These are phyloP conservation scores for Phylloporus rhodoxanthus DNA, from an alignment of 768 basidiomycete genomes.

Conservation along the genomic window DNA sequence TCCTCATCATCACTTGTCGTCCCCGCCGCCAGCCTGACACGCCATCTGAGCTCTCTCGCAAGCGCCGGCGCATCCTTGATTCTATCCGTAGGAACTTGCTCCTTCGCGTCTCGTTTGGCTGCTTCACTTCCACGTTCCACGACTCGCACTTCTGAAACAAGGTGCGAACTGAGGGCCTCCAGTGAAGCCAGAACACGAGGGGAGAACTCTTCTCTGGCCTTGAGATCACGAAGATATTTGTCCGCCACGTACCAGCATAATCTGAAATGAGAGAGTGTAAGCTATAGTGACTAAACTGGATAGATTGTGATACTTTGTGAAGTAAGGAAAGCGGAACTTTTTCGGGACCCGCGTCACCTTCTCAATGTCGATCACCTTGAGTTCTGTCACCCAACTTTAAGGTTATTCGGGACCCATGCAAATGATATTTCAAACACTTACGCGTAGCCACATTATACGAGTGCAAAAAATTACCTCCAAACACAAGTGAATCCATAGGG, in stretches of 20 bases:
- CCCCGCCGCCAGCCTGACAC: conserved; percentile 58
- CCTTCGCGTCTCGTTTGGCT: conserved; percentile 70
- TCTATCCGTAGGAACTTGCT: conserved; percentile 74
- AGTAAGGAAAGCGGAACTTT: conserved; percentile 83
- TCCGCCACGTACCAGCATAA: conserved; percentile 90
- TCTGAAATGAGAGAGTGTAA: conserved; percentile 34
- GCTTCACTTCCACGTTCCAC: conserved; percentile 69
- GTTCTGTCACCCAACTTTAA: conserved; percentile 50
- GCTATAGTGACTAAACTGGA: conserved; percentile 9
- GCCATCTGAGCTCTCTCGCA: conserved; percentile 84
- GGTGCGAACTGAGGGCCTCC: conserved; percentile 64
- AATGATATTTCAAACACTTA: conserved; percentile 34
- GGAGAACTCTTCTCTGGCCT: conserved; percentile 45
- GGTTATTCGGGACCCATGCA: conserved; percentile 1
- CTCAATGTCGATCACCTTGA: conserved; percentile 87
- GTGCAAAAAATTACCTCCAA: conserved; percentile 96
- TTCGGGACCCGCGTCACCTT: conserved; percentile 88
- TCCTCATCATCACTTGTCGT: conserved; percentile 65
- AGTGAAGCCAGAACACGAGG: conserved; percentile 67
- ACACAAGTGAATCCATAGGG: conserved; percentile 86
- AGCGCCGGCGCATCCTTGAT: conserved; percentile 77
- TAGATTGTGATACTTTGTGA: conserved; percentile 52
- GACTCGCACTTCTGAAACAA: conserved; percentile 68
- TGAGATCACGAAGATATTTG: conserved; percentile 69
- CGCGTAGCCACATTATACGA: conserved; percentile 85